These are phyloP conservation scores for Phialocephala sp. DNA, from an alignment of 2,329 filamentous ascomycete genomes.

Conservation along the genomic window DNA sequence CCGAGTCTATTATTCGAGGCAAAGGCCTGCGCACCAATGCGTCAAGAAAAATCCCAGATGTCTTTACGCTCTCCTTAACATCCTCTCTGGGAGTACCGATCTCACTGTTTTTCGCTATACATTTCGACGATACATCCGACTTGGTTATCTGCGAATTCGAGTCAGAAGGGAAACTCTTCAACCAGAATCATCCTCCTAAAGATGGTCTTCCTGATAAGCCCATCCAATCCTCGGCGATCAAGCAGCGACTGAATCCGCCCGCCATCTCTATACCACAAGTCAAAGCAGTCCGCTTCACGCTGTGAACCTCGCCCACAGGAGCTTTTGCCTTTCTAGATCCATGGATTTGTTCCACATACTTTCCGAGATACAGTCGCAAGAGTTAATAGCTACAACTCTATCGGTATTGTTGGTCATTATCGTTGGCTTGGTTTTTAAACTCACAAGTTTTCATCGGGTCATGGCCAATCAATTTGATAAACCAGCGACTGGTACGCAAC, in stretches of 20 bases:
- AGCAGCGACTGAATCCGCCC: neutral
- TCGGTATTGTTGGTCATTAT: slow-evolving; percentile 16
- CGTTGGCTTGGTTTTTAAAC: slow-evolving; percentile 23
- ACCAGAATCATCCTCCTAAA: neutral
- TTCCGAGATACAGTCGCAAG: slow-evolving; percentile 20
- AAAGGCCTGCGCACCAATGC: neutral
- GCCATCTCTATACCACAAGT: slow-evolving; percentile 8
- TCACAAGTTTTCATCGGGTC: slow-evolving; percentile 25
- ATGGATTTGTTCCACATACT: slow-evolving; percentile 26
- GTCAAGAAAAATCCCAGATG: slow-evolving; percentile 13
- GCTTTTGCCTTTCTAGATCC: neutral
- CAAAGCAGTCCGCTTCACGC: slow-evolving; percentile 16
- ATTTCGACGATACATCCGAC: neutral
- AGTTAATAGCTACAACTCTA: neutral
- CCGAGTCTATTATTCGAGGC: slow-evolving; percentile 17
- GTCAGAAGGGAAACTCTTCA: slow-evolving; percentile 3
- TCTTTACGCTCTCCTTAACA: slow-evolving; percentile 16
- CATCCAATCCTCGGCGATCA: neutral
- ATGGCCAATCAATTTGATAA: slow-evolving; percentile 26
- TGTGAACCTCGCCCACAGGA: slow-evolving; percentile 14
- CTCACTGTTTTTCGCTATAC: neutral
- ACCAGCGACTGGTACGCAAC: neutral
- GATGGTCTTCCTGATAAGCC: neutral
- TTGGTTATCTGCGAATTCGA: slow-evolving; percentile 27
- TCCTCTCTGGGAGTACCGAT: neutral